A percentile compares a stretch with the other conserved stretches of the same genome.
Conservation (phyloP, 2,329 filamentous ascomycete genomes). For the Aspergillus hiratsukae region DNA sequence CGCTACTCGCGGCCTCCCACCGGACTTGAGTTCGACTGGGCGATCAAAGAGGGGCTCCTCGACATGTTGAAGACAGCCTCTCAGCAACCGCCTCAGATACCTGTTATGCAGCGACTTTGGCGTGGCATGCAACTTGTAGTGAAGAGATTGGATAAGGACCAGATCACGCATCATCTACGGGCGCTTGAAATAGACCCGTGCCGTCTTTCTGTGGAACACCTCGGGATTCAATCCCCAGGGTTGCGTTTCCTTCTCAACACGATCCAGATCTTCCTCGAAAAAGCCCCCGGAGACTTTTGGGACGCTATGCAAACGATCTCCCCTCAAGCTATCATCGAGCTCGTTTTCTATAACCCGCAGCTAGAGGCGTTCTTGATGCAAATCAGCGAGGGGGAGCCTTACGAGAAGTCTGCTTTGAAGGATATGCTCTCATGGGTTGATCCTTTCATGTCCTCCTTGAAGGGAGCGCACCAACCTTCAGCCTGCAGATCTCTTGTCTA, state of each 20-base stretch:
- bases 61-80: conserved; percentile 62
- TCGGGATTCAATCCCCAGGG: conserved; percentile 59
- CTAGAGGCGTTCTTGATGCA: conserved; percentile 54
- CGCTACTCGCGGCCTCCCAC: conserved; percentile 61
- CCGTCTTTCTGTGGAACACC: conserved; percentile 58
- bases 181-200: conserved; percentile 70
- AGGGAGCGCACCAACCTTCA: conserved; percentile 69
- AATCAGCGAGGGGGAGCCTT: conserved; percentile 49
- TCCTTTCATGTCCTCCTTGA: conserved; percentile 72
- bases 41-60: conserved; percentile 68
- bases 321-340: conserved; percentile 74
- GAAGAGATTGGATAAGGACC: conserved; percentile 64
- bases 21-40: conserved; percentile 78
- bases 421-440: conserved; percentile 72
- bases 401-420: conserved; percentile 53
- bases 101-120: conserved; percentile 71
- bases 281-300: conserved; percentile 79
- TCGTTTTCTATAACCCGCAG: conserved; percentile 70
- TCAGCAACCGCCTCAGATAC: conserved; percentile 47
- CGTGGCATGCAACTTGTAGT: conserved; percentile 69
- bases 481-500: conserved; percentile 74
- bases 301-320: conserved; percentile 78
- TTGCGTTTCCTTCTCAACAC: conserved; percentile 67
- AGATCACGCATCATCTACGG: conserved; percentile 73
- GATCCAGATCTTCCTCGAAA: conserved; percentile 66